Percentiles rank a stretch among this genome's conserved stretches.
Evolutionary conservation across 495 filamentous ascomycete genomes (phyloP).

Genomic region (Penicillium arizonense): DNA sequence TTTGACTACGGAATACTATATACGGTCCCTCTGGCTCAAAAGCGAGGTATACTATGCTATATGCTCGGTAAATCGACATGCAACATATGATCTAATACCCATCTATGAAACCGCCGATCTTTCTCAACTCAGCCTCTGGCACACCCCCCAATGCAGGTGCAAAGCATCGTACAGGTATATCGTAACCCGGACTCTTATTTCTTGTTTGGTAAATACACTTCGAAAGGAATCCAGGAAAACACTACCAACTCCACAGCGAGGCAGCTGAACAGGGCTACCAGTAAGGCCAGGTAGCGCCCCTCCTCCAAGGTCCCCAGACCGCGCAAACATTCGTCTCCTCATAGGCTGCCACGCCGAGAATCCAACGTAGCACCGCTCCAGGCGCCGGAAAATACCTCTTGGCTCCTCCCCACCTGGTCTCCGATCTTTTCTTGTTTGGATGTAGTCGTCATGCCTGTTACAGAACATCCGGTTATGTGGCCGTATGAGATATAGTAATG

Average conservation of each 20-base stretch:
- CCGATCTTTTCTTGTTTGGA: not conserved
- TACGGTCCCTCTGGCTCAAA: not conserved
- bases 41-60: too few species aligned
- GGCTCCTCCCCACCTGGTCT: not conserved
- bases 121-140: not conserved
- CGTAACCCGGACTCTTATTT: not conserved
- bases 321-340: slow-evolving; percentile 15
- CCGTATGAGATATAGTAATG: slow-evolving; percentile 4
- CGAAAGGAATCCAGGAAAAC: slow-evolving; percentile 2
- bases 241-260: slow-evolving; percentile 1
- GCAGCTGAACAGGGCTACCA: slow-evolving; percentile 14
- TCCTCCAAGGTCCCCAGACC: slow-evolving; percentile 28
- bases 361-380: slow-evolving; percentile 19
- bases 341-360: slow-evolving; percentile 18
- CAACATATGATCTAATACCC: not conserved
- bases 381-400: slow-evolving; percentile 21
- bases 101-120: too few species aligned
- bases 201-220: not conserved
- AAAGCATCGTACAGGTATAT: not conserved
- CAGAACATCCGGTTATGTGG: slow-evolving; percentile 2
- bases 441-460: not conserved
- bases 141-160: not conserved
- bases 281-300: slow-evolving; percentile 17
- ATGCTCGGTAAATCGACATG: not conserved
- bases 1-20: not conserved